A percentile compares a stretch with the other conserved stretches of the same genome.
Evolutionary conservation across 306 rosid genomes (phyloP).

Genomic region (Trifolium repens): DNA sequence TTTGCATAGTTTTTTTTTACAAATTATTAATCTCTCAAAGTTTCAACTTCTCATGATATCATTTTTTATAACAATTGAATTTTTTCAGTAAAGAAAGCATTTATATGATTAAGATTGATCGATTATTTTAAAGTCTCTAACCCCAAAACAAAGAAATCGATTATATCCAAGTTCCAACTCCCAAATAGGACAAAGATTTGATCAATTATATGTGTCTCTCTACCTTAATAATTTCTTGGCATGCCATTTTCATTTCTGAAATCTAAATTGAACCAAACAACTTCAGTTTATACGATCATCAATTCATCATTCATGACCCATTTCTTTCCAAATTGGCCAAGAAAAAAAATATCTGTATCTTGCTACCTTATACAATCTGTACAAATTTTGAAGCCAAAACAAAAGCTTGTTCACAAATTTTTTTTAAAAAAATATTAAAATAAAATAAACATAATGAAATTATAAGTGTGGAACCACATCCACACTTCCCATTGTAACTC

Average conservation of each 20-base stretch:
- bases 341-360: not conserved
- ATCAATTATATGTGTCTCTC: not conserved
- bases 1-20: too few species aligned
- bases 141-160: too few species aligned
- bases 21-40: too few species aligned
- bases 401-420: not conserved
- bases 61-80: too few species aligned
- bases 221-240: not conserved
- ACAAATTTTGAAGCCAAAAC: slow-evolving; percentile 16
- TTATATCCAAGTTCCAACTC: not conserved
- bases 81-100: too few species aligned
- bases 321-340: not conserved
- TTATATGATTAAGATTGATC: too few species aligned
- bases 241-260: not conserved
- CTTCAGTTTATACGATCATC: not conserved
- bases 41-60: too few species aligned
- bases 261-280: not conserved
- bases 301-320: not conserved
- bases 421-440: not conserved
- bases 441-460: not conserved
- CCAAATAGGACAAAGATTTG: not conserved
- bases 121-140: too few species aligned
- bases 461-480: slow-evolving; percentile 22
- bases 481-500: too few species aligned
- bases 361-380: slow-evolving; percentile 18